Percentiles rank a stretch among this genome's conserved stretches.
Conservation (phyloP, 345 rosid genomes). For the Salix koriyanagi region DNA sequence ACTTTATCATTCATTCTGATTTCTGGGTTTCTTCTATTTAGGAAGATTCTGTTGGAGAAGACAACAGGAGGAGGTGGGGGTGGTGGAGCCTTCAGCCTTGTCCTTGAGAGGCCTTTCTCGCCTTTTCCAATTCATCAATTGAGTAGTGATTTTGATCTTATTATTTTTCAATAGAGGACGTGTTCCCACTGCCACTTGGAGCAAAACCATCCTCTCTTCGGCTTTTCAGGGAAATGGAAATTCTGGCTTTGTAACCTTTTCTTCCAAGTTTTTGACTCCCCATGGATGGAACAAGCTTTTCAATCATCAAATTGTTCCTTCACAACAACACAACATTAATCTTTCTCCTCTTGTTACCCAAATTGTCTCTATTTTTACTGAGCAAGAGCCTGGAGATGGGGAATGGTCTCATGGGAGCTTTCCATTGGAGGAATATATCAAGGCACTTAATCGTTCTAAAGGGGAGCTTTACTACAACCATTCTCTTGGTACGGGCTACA, state of each 20-base stretch:
- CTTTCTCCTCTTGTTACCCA: constrained; percentile 44
- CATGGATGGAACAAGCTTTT: constrained; percentile 55
- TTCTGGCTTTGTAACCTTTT: constrained; percentile 73
- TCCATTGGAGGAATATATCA: constrained; percentile 79
- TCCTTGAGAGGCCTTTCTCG: constrained; percentile 79
- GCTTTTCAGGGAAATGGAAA: constrained; percentile 51
- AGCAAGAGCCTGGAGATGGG: constrained; percentile 66
- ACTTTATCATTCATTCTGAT: constrained; percentile 28
- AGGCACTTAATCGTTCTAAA: constrained; percentile 80
- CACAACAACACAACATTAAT: constrained; percentile 33
- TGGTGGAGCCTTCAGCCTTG: constrained; percentile 50
- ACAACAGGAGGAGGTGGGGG: constrained; percentile 25
- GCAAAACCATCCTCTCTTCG: constrained; percentile 48
- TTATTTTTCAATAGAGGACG: constrained; percentile 69
- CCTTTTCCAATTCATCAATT: constrained; percentile 74
- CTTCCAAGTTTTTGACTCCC: constrained; percentile 58
- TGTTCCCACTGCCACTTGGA: constrained; percentile 71
- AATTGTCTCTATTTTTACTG: constrained; percentile 66
- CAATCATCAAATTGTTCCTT: constrained; percentile 32
- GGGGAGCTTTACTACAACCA: constrained; percentile 85
- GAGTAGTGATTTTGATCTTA: constrained; percentile 47
- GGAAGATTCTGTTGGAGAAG: constrained; percentile 53
- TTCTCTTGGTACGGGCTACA: constrained; percentile 79
- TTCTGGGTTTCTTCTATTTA: constrained; percentile 49
- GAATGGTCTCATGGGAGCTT: constrained; percentile 94